Percentiles rank a stretch among this genome's conserved stretches.
Conservation (phyloP, 2,329 filamentous ascomycete species). For the Tolypocladium endophyticum region DNA sequence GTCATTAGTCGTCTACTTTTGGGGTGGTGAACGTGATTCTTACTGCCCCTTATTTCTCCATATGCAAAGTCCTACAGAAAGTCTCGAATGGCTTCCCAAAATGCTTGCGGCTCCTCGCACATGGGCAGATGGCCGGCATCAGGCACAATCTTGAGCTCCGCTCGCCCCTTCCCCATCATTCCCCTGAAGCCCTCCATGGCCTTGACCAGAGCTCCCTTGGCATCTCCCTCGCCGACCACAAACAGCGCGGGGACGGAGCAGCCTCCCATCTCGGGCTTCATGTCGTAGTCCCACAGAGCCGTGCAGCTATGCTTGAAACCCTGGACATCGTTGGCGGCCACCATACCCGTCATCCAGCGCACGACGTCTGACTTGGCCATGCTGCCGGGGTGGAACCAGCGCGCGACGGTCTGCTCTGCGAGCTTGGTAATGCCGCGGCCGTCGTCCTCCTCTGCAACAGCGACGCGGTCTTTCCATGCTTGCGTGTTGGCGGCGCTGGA, state of each 20-base stretch:
- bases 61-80: conserved; percentile 34
- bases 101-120: conserved; percentile 62
- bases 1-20: neutral
- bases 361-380: conserved; percentile 35
- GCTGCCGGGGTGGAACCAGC: conserved; percentile 64
- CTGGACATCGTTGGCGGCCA: conserved; percentile 55
- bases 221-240: conserved; percentile 64
- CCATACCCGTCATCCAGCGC: conserved; percentile 55
- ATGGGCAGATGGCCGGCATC: conserved; percentile 74
- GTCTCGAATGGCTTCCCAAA: conserved; percentile 50
- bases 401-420: conserved; percentile 57
- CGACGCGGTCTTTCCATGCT: conserved; percentile 70
- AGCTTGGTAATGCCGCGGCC: conserved; percentile 53
- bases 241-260: conserved; percentile 53
- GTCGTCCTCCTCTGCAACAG: conserved; percentile 47
- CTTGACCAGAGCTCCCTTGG: conserved; percentile 58
- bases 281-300: conserved; percentile 62
- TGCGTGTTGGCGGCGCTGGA: conserved; percentile 64
- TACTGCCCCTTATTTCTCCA: neutral
- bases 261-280: conserved; percentile 43
- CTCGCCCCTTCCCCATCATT: conserved; percentile 41
- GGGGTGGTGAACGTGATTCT: neutral
- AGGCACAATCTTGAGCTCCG: conserved; percentile 54
- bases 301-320: conserved; percentile 60
- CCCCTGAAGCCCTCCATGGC: conserved; percentile 68